These are phyloP conservation scores for Aureobasidium mangrovei DNA, from an alignment of 2,329 filamentous ascomycete species.

Conservation along the genomic window DNA sequence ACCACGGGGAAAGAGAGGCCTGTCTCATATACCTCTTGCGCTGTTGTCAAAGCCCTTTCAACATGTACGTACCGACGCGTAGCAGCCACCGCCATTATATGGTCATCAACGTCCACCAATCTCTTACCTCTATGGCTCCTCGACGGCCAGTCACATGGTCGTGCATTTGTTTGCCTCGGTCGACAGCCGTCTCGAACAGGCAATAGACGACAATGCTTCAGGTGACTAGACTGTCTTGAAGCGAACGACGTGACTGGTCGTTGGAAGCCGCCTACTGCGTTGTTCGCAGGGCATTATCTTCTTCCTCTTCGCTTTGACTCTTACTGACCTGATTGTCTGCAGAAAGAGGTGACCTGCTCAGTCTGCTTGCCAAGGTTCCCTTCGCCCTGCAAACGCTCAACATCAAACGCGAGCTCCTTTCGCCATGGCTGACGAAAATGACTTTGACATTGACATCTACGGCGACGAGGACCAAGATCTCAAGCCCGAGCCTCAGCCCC, in stretches of 20 bases:
- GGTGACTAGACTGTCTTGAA: neutral
- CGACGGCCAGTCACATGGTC: neutral
- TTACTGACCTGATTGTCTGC: neutral
- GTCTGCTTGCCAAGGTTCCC: neutral
- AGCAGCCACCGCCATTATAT: constrained; percentile 5
- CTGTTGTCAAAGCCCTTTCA: constrained; percentile 7
- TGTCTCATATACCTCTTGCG: neutral
- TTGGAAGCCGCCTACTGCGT: neutral
- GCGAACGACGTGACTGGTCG: constrained; percentile 4
- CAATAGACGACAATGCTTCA: neutral
- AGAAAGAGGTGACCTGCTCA: neutral
- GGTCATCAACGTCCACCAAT: neutral
- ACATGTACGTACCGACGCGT: constrained; percentile 13
- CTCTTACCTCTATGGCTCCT: neutral
- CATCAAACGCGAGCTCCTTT: neutral
- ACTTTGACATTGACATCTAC: constrained; percentile 64
- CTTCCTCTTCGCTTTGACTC: neutral
- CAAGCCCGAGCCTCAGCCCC: constrained; percentile 13
- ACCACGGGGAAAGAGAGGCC: neutral
- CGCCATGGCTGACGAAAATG: constrained; percentile 50
- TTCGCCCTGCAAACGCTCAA: neutral
- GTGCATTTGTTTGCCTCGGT: neutral
- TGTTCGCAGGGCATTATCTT: neutral
- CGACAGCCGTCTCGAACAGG: neutral
- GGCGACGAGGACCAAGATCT: constrained; percentile 44